Evolutionary conservation across 345 rosid genomes (phyloP), one percentile per base, ranked within the genome.

Genomic region (Erysimum cheiranthoides): DNA sequence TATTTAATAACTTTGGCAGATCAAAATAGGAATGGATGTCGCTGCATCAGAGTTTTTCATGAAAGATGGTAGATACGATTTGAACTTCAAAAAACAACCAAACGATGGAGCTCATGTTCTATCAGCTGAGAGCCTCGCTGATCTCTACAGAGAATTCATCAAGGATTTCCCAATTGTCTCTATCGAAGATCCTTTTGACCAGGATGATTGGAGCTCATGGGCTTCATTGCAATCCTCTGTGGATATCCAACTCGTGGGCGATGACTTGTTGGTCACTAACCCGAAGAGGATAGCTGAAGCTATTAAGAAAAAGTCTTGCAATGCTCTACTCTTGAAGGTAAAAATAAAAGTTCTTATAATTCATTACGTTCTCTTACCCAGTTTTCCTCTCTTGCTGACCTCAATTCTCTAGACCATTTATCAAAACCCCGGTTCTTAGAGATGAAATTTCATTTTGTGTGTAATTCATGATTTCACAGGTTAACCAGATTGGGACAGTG

Each of bases 151-250:
- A 81, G 93, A 91, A 67, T 95, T 95, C 73, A 80, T 93, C 63
- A 89, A 70, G 74, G 97, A 96, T 56, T 96, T 96, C 84, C 97
- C 99, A 32, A 87, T 91, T 45, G 96, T 87, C 49, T 95, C 98
- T 17, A 90, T 90, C 58, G 99, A 95, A 75, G 97, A 95, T 85
- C 99, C 98, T 14, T 95, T 95, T 78, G 99, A 95, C 83, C 99
- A 90, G 80, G 99, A 95, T 78, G 99, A 92, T 57, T 95, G 99
- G 98, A 90, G 85, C 68, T 85, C 99, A 54, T 95, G 99, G 99
- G 79, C 88, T 27, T 93, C 92, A 5, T 75, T 95, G 61, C 96
- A 81, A 76, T 93, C 97, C 73, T 89, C 96, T 10, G 98, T 92
- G 31, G 86, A 89, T 80, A 92, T 95, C 63, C 99, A 95, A 56